Evolutionary conservation across 208 protist genomes (phyloP).

Genomic region (Trypanosoma congolense): DNA sequence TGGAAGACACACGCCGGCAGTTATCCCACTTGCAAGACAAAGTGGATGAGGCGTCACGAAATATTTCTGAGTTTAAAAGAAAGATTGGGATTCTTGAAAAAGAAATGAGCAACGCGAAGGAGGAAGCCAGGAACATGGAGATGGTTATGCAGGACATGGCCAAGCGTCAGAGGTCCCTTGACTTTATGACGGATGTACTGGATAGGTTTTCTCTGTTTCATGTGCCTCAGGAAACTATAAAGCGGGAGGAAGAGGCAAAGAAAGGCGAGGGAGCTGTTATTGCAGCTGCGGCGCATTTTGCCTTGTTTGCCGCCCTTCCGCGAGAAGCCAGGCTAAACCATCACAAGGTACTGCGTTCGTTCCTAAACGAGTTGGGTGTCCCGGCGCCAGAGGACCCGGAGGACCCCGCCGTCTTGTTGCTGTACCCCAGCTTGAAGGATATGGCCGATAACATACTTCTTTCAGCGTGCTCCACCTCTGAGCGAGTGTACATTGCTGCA

Average conservation of each 20-base stretch:
- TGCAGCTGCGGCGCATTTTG: conserved; percentile 56
- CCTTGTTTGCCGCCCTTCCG: conserved; percentile 38
- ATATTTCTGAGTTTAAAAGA: not conserved
- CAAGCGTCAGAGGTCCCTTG: conserved; percentile 35
- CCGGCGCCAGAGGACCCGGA: conserved; percentile 6
- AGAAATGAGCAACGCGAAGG: conserved; percentile 10
- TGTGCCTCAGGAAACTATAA: conserved; percentile 14
- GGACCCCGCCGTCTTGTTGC: conserved; percentile 27
- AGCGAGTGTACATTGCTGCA: conserved; percentile 26
- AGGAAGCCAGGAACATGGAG: conserved; percentile 21
- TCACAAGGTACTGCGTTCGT: conserved; percentile 22
- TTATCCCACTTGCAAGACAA: conserved; percentile 10
- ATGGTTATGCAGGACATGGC: conserved; percentile 9
- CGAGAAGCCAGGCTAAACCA: conserved; percentile 6
- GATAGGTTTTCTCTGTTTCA: conserved; percentile 62
- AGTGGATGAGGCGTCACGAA: conserved; percentile 10
- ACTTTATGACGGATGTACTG: conserved; percentile 48
- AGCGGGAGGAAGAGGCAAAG: conserved; percentile 18
- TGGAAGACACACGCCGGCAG: conserved; percentile 19
- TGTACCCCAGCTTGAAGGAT: conserved; percentile 46
- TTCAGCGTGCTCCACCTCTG: conserved; percentile 23
- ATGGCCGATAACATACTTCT: conserved; percentile 34
- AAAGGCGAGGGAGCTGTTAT: conserved; percentile 55
- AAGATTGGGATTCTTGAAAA: not conserved
- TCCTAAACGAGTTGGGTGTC: conserved; percentile 27